Conservation (phyloP, 345 rosid genomes). For the Euphorbia peplus region DNA sequence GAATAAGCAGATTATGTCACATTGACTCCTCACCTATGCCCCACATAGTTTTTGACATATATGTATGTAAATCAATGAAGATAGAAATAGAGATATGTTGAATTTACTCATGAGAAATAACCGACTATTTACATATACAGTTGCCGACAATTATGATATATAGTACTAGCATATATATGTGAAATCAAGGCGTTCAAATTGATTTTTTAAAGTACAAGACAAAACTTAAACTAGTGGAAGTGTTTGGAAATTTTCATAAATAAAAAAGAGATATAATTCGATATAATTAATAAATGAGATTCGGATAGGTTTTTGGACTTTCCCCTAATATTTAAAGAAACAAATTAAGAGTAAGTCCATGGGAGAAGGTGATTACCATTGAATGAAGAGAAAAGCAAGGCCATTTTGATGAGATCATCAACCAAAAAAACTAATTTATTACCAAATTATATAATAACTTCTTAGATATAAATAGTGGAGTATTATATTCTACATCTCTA, state of each 20-base stretch:
- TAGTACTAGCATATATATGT: too few relatives aligned
- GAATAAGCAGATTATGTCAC: too few relatives aligned
- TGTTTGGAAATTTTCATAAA: background rate
- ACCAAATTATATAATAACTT: background rate
- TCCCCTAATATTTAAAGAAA: background rate
- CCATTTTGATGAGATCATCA: slow-evolving; percentile 21
- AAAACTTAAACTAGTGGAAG: background rate
- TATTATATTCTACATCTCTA: background rate
- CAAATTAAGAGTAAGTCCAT: background rate
- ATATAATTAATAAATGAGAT: background rate
- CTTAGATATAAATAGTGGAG: background rate
- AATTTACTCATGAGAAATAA: background rate
- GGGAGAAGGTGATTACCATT: background rate
- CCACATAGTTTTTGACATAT: too few relatives aligned
- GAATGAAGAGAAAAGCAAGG: slow-evolving; percentile 6
- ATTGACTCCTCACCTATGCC: too few relatives aligned
- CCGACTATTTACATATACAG: background rate
- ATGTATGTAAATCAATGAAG: background rate
- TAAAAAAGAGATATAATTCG: background rate
- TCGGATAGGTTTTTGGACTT: slow-evolving; percentile 3
- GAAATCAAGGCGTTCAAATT: background rate
- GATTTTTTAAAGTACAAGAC: too few relatives aligned
- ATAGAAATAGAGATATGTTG: background rate
- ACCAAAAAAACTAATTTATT: background rate
- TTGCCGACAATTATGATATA: background rate